These are phyloP conservation scores for Fraxinus baroniana DNA, from an alignment of 305 asterid genomes.

Conservation along the genomic window DNA sequence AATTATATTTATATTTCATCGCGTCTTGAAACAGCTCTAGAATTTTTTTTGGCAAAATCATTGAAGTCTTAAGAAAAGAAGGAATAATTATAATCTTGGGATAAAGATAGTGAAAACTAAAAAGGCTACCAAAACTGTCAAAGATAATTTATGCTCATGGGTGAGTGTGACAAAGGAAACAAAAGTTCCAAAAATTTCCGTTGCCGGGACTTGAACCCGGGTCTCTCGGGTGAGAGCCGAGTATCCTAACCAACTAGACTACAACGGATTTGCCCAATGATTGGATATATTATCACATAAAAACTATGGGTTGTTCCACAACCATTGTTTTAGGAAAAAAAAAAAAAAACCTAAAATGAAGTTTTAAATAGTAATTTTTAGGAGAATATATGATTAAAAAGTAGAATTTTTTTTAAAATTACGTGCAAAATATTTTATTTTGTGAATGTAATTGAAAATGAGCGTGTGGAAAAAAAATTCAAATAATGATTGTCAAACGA, in stretches of 20 bases:
- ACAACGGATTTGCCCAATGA: constrained; percentile 44
- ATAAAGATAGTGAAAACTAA: not conserved
- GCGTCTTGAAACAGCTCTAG: not conserved
- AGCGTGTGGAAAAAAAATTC: too few species aligned
- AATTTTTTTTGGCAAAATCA: not conserved
- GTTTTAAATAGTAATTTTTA: too few species aligned
- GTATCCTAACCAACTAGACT: constrained; percentile 94
- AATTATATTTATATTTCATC: not conserved
- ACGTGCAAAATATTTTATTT: too few species aligned
- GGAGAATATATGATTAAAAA: too few species aligned
- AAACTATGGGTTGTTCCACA: too few species aligned
- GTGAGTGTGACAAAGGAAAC: not conserved
- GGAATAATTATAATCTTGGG: not conserved
- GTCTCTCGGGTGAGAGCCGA: constrained; percentile 99
- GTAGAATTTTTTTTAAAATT: too few species aligned
- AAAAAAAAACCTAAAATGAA: too few species aligned
- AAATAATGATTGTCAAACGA: too few species aligned
- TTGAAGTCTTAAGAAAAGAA: not conserved
- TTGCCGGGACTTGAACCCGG: constrained; percentile 98
- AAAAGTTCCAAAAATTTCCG: constrained; percentile 35
- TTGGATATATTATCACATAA: too few species aligned
- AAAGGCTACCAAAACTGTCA: not conserved
- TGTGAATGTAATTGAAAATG: too few species aligned
- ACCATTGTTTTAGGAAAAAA: too few species aligned
- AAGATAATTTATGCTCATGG: not conserved